Evolutionary conservation across 2,329 filamentous ascomycete genomes (phyloP).

Genomic region (Intubia oerlemansii): DNA sequence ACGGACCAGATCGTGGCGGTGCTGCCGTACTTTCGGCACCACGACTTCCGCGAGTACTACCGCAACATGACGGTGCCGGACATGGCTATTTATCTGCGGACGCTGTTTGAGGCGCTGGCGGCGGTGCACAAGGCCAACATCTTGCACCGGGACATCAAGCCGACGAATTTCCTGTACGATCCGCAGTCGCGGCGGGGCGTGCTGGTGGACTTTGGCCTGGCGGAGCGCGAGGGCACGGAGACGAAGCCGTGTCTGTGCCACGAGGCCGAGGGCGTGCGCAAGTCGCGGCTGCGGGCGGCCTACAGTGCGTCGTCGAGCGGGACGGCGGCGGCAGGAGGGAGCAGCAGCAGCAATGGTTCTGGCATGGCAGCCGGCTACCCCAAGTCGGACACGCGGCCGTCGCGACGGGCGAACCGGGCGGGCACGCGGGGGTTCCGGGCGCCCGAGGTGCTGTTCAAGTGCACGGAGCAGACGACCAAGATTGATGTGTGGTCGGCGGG

Average conservation of each 20-base stretch:
- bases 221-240: conserved; percentile 63
- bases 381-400: conserved; percentile 72
- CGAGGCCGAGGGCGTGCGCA: conserved; percentile 39
- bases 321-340: too few relatives aligned
- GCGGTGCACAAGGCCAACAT: conserved; percentile 72
- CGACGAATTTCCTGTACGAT: conserved; percentile 93
- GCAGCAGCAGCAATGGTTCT: conserved; percentile 21
- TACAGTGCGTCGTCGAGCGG: too few relatives aligned
- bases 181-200: conserved; percentile 63
- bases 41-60: conserved; percentile 89
- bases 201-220: conserved; percentile 95
- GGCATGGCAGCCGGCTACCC: conserved; percentile 70
- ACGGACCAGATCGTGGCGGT: conserved; percentile 91
- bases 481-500: conserved; percentile 96
- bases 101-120: conserved; percentile 64
- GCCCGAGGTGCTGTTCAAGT: conserved; percentile 92
- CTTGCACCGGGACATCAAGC: conserved; percentile 89
- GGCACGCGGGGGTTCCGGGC: conserved; percentile 91
- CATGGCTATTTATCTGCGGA: conserved; percentile 75
- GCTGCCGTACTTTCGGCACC: conserved; percentile 85
- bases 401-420: conserved; percentile 77
- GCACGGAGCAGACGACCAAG: conserved; percentile 78
- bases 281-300: conserved; percentile 34
- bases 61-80: conserved; percentile 70
- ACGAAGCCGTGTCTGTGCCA: conserved; percentile 67